Base-by-base conservation (phyloP, 2,329 filamentous ascomycete genomes). In the Xylariaceae sp. region DNA sequence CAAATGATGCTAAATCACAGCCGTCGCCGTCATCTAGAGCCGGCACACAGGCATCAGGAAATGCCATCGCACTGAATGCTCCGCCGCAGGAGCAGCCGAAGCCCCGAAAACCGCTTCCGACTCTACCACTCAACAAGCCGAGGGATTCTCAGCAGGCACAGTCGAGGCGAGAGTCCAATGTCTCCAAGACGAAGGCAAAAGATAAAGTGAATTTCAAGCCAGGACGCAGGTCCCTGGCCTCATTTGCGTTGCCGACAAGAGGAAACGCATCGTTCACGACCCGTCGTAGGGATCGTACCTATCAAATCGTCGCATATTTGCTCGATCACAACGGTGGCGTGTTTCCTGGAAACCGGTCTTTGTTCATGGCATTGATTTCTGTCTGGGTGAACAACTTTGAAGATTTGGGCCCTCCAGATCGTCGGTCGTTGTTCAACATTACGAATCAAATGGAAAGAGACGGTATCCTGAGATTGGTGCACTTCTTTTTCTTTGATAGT, bases 281-380 rank as follows among this genome's bases (percentile, higher is more conserved):
- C 31, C 60, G 66, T 6, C 62, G 66, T 45, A 63, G 55, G 10
- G 62, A 68, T 6, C 71, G 73, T 36, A 65, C 68, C 2, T 64
- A 64, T n/a, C 68, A 72, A 44, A 72, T 77, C 44, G 67, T 77
- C 41, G 58, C 68, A 12, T 70, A 75, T 52, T 65, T 78, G 10
- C 64, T 79, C 12, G 63, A 69, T 39, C 62, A 64, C 22, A 75
- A 71, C 42, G 62, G 63, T 1, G 79, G 79, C 0, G 75, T 77
- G 1, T 77, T 83, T 42, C 77, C 81, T 1, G 76, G 77, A 14
- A 77, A 77, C 19, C 71, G 73, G 39, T 69, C 76, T 3, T 64
- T 83, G 5, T 80, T 77, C 68, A 73, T 75, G 51, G 75, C 75
- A 1, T 61, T 80, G 4, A 68, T 72, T 13, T 69, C 69, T 10